Evolutionary conservation across 148 eudicot genomes (phyloP), one percentile per base, ranked within the genome.

Genomic region (Camellia granthamiana): DNA sequence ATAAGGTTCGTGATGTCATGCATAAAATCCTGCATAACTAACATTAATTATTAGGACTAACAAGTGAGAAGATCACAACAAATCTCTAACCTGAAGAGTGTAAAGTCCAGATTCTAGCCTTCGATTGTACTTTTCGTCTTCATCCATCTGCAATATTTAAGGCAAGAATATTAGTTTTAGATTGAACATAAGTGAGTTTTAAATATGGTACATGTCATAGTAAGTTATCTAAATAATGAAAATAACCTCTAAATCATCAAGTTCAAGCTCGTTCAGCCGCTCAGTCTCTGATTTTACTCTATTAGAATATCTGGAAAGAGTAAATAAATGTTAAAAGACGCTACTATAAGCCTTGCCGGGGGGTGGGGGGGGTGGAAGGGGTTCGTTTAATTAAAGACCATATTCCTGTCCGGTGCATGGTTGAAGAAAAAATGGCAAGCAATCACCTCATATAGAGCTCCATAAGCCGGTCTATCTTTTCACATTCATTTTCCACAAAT

Each of bases 391-490:
- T 23, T 23, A 23, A 65, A 64, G 49, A 51, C 21, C 44, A 51
- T 65, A 51, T 5, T 11, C 18, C 0, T 52, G 15, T 77, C 19
- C 42, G 15, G 30, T 52, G 58, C 46, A 64, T 21, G 5, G 56
- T 8, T 16, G 65, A 42, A 69, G 19, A 68, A 15, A 16, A 1
- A 49, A 66, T 44, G 18, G 64, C 47, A 55, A 42, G 56, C 49
- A 84, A 63, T 88, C 80, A 96, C 99, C 99, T 94, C 87, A 91
- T 88, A 83, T 92, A 94, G 52, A 96, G 93, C 85, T 96, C 99
- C 94, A 96, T 90, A 70, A 96, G 93, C 85, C 99, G 84, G 80
- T 96, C 99, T 85, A 93, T 94, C 88, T 96, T 96, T 92, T 94
- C 99, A 70, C 89, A 94, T 83, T 96, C 99, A 84, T 89, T 92